Percentiles rank a stretch among this genome's conserved stretches.
These are phyloP conservation scores for Pythium monospermum DNA, from an alignment of 352 stramenopile species.

Conservation along the genomic window DNA sequence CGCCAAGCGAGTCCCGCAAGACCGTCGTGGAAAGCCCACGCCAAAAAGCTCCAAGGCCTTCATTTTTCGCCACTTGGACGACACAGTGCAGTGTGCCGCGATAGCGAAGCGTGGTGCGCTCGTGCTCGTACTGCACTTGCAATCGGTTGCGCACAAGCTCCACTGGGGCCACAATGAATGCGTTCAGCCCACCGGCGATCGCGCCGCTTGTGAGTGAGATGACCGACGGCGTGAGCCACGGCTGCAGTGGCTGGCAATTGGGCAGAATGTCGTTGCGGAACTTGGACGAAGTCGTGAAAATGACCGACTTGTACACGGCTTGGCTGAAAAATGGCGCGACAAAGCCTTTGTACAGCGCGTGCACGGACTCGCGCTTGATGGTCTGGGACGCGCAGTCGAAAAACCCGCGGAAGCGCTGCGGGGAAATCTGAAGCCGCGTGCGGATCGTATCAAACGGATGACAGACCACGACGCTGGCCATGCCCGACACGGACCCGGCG, in stretches of 20 bases:
- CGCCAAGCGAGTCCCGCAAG: slow-evolving; percentile 75
- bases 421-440: slow-evolving; percentile 78
- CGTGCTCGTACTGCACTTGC: slow-evolving; percentile 70
- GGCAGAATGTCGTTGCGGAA: slow-evolving; percentile 55
- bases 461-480: slow-evolving; percentile 78
- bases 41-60: slow-evolving; percentile 66
- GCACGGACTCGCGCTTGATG: slow-evolving; percentile 49
- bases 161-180: slow-evolving; percentile 65
- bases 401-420: slow-evolving; percentile 51
- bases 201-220: slow-evolving; percentile 49
- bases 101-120: slow-evolving; percentile 41
- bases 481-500: slow-evolving; percentile 73
- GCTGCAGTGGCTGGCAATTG: slow-evolving; percentile 23
- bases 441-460: slow-evolving; percentile 86
- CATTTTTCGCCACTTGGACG: slow-evolving; percentile 45
- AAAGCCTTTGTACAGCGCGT: slow-evolving; percentile 81
- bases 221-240: slow-evolving; percentile 33
- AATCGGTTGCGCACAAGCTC: slow-evolving; percentile 79
- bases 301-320: slow-evolving; percentile 86
- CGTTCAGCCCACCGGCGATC: slow-evolving; percentile 64
- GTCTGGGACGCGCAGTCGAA: slow-evolving; percentile 61
- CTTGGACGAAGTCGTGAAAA: slow-evolving; percentile 72
- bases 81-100: slow-evolving; percentile 51
- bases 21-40: slow-evolving; percentile 71
- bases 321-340: slow-evolving; percentile 84